Evolutionary conservation across 2,329 filamentous ascomycete genomes (phyloP), one percentile per base, ranked within the genome.

Genomic region (Emmonsiellopsis sp.): DNA sequence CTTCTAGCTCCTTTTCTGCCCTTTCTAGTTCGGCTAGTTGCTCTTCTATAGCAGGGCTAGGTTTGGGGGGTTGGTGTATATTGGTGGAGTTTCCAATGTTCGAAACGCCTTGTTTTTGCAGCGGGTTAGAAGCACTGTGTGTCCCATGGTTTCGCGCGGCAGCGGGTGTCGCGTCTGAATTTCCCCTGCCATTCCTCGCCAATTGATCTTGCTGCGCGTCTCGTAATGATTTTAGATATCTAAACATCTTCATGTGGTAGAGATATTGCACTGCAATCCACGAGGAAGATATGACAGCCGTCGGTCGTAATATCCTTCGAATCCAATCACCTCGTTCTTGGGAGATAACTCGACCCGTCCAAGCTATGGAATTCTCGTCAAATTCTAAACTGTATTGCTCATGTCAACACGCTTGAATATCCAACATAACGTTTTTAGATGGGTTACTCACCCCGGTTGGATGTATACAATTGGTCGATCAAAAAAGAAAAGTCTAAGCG

Each of bases 391-490:
- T 54, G 32, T 8, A 49, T 20, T 10, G 32, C 30, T 38, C 35
- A 15, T 15, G 37, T 53, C 15, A 51, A 44, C 42, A 50, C 3
- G 35, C 7, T 15, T 8, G 11, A 49, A n/a, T 41, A 26, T 32
- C 35, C 35, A 44, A 16, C 9, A 20, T 7, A 16, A 15, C 6
- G 26, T 34, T 34, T 32, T 38, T 3, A 10, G 4, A 43, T 20
- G 40, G 49, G 32, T 7, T n/a, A 50, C 51, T 32, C 51, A 59
- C 58, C 56, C 58, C 16, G 51, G 50, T 44, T 54, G 54, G 20
- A 46, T 31, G 37, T 54, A 58, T 47, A 51, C 42, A 9, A 44
- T 42, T 5, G 55, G 54, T 34, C 20, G 20, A 50, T 50, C 43
- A 13, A 32, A n/a, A 16, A 10, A 10, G 54, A 52, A 44, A 57